Evolutionary conservation across 768 basidiomycete species (phyloP).

Genomic region (Rhizopogon sp.): DNA sequence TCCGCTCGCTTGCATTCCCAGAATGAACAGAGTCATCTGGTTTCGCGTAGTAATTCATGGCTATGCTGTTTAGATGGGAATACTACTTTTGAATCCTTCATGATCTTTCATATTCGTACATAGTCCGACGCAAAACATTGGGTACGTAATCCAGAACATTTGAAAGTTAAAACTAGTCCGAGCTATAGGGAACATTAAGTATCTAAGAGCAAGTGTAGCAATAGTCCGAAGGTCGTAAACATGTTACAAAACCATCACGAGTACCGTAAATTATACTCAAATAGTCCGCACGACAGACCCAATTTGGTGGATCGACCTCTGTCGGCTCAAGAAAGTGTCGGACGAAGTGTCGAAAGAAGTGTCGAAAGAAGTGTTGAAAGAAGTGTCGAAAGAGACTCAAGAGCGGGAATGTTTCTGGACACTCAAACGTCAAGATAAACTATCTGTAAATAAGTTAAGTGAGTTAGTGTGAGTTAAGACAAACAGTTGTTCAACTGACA

Average conservation of each 20-base stretch:
- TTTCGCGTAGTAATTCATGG: not conserved
- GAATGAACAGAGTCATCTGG: conserved; percentile 14
- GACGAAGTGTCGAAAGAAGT: not conserved
- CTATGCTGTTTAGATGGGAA: not conserved
- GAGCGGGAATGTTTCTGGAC: not conserved
- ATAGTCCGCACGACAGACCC: too few species aligned
- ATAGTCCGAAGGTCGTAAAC: too few species aligned
- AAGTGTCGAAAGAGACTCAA: not conserved
- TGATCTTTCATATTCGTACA: too few species aligned
- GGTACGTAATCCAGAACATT: not conserved
- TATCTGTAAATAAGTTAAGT: not conserved
- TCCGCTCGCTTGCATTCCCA: conserved; percentile 32
- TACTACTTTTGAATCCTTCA: not conserved
- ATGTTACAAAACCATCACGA: too few species aligned
- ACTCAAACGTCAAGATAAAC: not conserved
- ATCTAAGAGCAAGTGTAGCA: not conserved
- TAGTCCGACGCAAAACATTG: not conserved
- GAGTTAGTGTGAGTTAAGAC: not conserved
- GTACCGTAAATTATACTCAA: too few species aligned
- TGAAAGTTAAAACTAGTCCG: not conserved
- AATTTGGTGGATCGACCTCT: too few species aligned
- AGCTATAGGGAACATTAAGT: not conserved
- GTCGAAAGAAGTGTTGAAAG: not conserved
- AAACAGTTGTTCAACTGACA: conserved; percentile 22
- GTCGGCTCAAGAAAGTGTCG: not conserved